Base-by-base conservation (phyloP, 306 rosid species). In the Arachis hypogaea region DNA sequence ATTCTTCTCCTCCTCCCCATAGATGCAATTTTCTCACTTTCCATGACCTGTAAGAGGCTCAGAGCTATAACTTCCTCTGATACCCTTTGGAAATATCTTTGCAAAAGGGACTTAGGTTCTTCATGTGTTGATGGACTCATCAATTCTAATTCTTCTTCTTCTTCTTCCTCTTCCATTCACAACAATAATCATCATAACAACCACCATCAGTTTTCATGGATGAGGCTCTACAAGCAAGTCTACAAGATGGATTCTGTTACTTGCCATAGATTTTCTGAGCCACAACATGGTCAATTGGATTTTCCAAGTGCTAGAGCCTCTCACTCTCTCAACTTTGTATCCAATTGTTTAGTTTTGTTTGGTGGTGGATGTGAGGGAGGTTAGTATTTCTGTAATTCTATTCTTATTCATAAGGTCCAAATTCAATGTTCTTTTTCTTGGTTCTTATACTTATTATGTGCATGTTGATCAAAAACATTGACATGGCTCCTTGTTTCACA, bases 331-430 rank as follows among this genome's bases (percentile, higher is more conserved):
- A 93, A 93, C 75, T 85, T 91, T 70, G 92, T 93, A 42, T 91
- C 96, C 1, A 93, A 88, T 12, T 88, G 88, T 77, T 74, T 93
- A 36, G 92, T 93, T 11, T 78, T 93, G 73, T 93, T 85, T 84
- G 98, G 94, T 59, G 97, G 98, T 28, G 98, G 97, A 54, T 76
- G 88, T 66, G 97, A 93, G 69, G 98, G 97, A 83, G 98, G 98
- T 93, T 58, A 71, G 90, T 89, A 46, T 79, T 66, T 78, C 75
- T 77, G 89, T 89, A 46, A 77, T 66, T 78, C 75, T 77, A 22
- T 63, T 57, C 44, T 16, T 54, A 11, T 7, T 46, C 51, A 10
- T 10, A 46, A 10, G 51, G 12, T 49, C 18, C 55, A 40, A 28
- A 7, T 79, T 69, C 16, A 7, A 33, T 57, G 36, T 46, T 59